phyloP scores from a whole-genome alignment of 495 filamentous ascomycete genomes.

The Penicillium goetzii region DNA sequence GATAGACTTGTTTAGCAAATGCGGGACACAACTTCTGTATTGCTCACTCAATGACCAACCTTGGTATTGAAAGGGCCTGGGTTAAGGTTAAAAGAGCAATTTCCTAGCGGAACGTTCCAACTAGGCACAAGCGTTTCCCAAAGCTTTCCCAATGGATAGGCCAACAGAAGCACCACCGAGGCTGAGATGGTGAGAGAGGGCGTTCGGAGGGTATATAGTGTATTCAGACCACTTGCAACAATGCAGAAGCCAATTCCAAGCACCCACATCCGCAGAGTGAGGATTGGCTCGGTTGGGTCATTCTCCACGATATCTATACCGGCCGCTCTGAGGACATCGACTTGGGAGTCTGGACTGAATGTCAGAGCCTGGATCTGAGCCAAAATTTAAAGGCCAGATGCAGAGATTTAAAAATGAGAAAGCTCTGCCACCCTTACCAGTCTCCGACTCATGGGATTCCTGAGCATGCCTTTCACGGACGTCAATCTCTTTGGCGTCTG shows the following conservation, averaged over 20 bases:
- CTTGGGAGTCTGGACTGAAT: not conserved
- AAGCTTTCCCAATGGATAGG: conserved; percentile 57
- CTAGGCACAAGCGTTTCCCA: not conserved
- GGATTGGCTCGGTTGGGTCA: not conserved
- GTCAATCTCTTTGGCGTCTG: not conserved
- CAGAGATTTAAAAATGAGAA: not conserved
- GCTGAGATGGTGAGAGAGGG: conserved; percentile 59
- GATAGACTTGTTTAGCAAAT: not conserved
- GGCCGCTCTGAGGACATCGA: not conserved
- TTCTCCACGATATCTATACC: not conserved
- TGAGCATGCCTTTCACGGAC: not conserved
- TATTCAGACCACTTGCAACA: conserved; percentile 50
- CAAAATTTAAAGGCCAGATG: not conserved
- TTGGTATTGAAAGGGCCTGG: not conserved
- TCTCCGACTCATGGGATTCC: not conserved
- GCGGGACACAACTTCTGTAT: not conserved
- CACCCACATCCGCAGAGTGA: not conserved
- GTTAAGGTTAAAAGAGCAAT: not conserved
- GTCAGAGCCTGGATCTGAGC: not conserved
- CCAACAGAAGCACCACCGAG: conserved; percentile 64
- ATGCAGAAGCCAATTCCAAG: not conserved
- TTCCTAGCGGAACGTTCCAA: not conserved
- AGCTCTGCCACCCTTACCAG: not conserved
- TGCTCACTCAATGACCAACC: not conserved
- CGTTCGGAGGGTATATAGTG: conserved; percentile 62